Evolutionary conservation across 2,329 filamentous ascomycete species (phyloP), one percentile per base, ranked within the genome.

Genomic region (Trichoderma gracile): DNA sequence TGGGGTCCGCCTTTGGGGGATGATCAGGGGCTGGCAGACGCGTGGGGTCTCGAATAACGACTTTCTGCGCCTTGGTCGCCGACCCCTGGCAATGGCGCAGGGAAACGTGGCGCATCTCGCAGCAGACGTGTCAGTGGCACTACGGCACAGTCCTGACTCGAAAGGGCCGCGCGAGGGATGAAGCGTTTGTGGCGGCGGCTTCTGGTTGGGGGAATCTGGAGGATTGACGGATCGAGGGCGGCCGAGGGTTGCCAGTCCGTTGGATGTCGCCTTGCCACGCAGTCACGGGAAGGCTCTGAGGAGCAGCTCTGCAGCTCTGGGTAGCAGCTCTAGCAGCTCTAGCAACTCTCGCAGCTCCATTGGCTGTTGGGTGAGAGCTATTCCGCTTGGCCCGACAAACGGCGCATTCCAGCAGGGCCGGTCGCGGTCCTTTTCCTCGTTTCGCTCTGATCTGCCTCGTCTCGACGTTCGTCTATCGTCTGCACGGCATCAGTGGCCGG

Each of bases 91-190:
- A 7, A 43, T 33, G 47, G 38, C 30, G 25, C 56, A 47, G 56
- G 63, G 63, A 58, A 65, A 60, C 63, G 63, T 65, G 63, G 63
- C 63, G 63, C 46, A 60, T 65, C 55, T 27, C 42, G 55, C 63
- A 60, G 58, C 45, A 60, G 63, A 65, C 63, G 30, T 65, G 55
- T 65, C 63, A 60, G 21, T 60, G 63, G 50, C 54, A 59, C 63
- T 64, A 64, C 63, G 49, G 55, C 63, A 65, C 63, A 33, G 56
- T 60, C 63, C 63, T 65, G 63, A 65, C 63, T 65, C 63, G 56
- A 65, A 65, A 53, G 43, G 63, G 63, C 50, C 38, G 47, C 43
- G 42, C 19, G 53, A 54, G 42, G 33, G 61, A 43, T 47, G 45
- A 47, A 9, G 38, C 46, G 43, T 25, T 25, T 40, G 38, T 23